These are phyloP conservation scores for Cucumis variabilis DNA, from an alignment of 331 rosid genomes.

Conservation along the genomic window DNA sequence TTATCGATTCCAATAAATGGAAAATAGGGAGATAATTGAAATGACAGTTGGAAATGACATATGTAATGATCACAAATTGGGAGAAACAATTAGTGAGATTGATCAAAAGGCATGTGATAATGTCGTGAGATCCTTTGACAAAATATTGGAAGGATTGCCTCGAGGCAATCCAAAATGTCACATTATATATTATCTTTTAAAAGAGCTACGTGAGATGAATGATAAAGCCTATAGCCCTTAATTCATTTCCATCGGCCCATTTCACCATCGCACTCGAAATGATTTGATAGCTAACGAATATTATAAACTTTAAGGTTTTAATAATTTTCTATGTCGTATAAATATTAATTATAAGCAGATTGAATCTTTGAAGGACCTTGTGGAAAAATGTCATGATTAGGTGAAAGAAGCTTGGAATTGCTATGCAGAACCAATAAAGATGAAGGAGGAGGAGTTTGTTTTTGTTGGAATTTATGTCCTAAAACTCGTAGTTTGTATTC, in stretches of 20 bases:
- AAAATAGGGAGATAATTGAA: neutral
- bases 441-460: neutral
- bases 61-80: too few relatives aligned
- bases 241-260: neutral
- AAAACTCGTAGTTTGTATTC: too few relatives aligned
- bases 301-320: neutral
- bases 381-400: too few relatives aligned
- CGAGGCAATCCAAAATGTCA: accelerated
- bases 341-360: too few relatives aligned
- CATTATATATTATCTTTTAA: neutral
- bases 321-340: neutral
- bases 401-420: too few relatives aligned
- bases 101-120: neutral
- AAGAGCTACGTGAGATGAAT: neutral
- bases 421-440: too few relatives aligned
- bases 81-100: neutral
- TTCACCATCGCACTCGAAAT: neutral
- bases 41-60: neutral
- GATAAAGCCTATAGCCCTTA: neutral
- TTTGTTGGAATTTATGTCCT: too few relatives aligned
- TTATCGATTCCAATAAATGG: too few relatives aligned
- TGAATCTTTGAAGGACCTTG: too few relatives aligned
- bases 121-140: neutral
- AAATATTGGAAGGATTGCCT: too few relatives aligned
- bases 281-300: neutral